phyloP scores from a whole-genome alignment of 2,329 filamentous ascomycete species.

The Raffaelea deltoideospora region DNA sequence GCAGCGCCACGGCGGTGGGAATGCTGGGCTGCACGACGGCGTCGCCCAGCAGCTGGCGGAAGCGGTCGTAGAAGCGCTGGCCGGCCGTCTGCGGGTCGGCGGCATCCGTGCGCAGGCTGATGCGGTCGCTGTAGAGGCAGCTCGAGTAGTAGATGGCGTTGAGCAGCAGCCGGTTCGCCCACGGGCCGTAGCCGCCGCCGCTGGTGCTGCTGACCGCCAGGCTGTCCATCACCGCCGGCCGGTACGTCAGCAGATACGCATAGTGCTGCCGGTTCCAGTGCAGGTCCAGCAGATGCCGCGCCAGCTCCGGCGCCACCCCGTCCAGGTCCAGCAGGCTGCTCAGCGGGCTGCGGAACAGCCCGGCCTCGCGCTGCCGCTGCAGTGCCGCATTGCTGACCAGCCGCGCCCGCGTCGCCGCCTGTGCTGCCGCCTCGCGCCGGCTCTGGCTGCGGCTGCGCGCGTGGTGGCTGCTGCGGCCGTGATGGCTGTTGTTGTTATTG shows the following conservation, averaged over 20 bases:
- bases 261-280: slow-evolving; percentile 25
- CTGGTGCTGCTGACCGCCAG: slow-evolving; percentile 15
- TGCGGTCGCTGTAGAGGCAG: slow-evolving; percentile 21
- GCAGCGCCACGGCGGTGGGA: slow-evolving; percentile 19
- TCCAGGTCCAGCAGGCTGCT: background rate
- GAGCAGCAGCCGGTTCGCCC: slow-evolving; percentile 21
- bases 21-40: slow-evolving; percentile 20
- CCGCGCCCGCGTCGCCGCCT: too few relatives aligned
- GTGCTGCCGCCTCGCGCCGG: too few relatives aligned
- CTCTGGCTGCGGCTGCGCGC: too few relatives aligned
- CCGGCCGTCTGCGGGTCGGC: slow-evolving; percentile 19
- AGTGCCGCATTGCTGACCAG: background rate
- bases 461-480: too few relatives aligned
- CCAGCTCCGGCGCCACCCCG: slow-evolving; percentile 15
- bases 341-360: too few relatives aligned
- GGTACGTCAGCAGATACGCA: slow-evolving; percentile 21
- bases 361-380: background rate
- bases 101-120: slow-evolving; percentile 18
- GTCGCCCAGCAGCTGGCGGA: slow-evolving; percentile 19
- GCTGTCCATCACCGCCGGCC: slow-evolving; percentile 21
- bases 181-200: slow-evolving; percentile 18
- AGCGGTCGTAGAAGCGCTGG: slow-evolving; percentile 21
- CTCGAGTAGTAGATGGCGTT: slow-evolving; percentile 25
- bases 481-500: too few relatives aligned
- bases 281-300: slow-evolving; percentile 20